Evolutionary conservation across 2,329 filamentous ascomycete genomes (phyloP).

Genomic region (Diaporthe sp.): DNA sequence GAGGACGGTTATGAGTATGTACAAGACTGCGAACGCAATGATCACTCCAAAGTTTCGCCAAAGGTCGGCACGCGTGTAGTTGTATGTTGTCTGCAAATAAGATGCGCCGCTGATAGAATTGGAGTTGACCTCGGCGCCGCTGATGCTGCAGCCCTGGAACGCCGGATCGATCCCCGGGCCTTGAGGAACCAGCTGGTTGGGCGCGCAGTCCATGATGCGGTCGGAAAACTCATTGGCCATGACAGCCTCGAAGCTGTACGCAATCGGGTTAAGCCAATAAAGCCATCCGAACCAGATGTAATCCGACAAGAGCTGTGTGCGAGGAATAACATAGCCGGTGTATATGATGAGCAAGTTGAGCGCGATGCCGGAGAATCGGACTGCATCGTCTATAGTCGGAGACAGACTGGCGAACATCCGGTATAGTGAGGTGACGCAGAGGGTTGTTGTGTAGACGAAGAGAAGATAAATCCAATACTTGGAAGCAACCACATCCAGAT

Average conservation of each 20-base stretch:
- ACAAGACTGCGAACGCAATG: conserved; percentile 79
- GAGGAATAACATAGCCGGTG: conserved; percentile 73
- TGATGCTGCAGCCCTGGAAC: conserved; percentile 39
- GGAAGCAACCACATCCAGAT: conserved; percentile 72
- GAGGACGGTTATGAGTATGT: conserved; percentile 76
- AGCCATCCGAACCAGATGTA: conserved; percentile 80
- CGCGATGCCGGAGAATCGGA: conserved; percentile 64
- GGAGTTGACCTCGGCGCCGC: conserved; percentile 33
- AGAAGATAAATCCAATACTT: conserved; percentile 75
- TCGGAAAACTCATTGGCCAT: conserved; percentile 65
- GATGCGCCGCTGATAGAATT: conserved; percentile 39
- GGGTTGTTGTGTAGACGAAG: conserved; percentile 68
- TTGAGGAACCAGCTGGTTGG: conserved; percentile 57
- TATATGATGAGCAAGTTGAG: conserved; percentile 74
- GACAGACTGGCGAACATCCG: conserved; percentile 69
- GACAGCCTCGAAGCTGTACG: conserved; percentile 73
- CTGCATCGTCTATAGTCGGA: conserved; percentile 70
- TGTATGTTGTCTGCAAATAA: conserved; percentile 66
- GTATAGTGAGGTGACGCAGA: conserved; percentile 69
- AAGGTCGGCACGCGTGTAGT: conserved; percentile 57
- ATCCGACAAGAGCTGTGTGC: conserved; percentile 62
- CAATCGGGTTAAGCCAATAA: conserved; percentile 59
- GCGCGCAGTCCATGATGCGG: conserved; percentile 60
- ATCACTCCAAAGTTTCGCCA: conserved; percentile 85
- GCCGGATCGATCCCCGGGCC: conserved; percentile 48